phyloP scores from a whole-genome alignment of 2,329 filamentous ascomycete genomes.

The Thielaviopsis ethacetica region DNA sequence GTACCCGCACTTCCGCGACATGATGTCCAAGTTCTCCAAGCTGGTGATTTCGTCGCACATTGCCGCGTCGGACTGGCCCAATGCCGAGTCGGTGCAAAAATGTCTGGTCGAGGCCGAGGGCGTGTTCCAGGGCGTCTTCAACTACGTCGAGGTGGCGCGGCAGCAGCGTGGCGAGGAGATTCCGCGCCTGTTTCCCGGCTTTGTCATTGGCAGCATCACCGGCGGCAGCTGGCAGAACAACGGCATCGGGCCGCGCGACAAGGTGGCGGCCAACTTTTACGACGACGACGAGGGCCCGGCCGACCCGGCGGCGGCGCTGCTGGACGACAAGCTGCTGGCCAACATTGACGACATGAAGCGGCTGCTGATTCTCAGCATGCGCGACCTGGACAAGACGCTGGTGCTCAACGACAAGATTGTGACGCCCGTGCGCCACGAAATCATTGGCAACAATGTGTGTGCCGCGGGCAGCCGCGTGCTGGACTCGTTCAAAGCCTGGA shows the following conservation, averaged over 20 bases:
- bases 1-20: constrained; percentile 93
- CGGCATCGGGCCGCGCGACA: constrained; percentile 46
- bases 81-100: constrained; percentile 84
- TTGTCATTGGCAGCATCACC: constrained; percentile 67
- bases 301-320: constrained; percentile 55
- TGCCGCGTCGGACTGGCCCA: constrained; percentile 88
- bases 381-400: constrained; percentile 74
- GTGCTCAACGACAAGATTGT: constrained; percentile 65
- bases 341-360: constrained; percentile 74
- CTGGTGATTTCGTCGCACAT: constrained; percentile 95
- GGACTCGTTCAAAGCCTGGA: constrained; percentile 80
- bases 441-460: constrained; percentile 71
- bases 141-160: constrained; percentile 87
- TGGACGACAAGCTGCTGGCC: constrained; percentile 66
- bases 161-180: constrained; percentile 90
- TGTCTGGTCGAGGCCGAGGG: constrained; percentile 96
- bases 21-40: constrained; percentile 99
- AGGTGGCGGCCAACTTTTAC: constrained; percentile 65
- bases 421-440: constrained; percentile 58
- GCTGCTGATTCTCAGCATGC: constrained; percentile 69
- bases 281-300: constrained; percentile 60
- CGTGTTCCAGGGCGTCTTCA: constrained; percentile 82
- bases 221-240: constrained; percentile 83
- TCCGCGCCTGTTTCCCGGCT: constrained; percentile 81
- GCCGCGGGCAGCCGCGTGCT: constrained; percentile 62